Base-by-base conservation (phyloP, 2,329 filamentous ascomycete genomes). In the Triangularia setosa region DNA sequence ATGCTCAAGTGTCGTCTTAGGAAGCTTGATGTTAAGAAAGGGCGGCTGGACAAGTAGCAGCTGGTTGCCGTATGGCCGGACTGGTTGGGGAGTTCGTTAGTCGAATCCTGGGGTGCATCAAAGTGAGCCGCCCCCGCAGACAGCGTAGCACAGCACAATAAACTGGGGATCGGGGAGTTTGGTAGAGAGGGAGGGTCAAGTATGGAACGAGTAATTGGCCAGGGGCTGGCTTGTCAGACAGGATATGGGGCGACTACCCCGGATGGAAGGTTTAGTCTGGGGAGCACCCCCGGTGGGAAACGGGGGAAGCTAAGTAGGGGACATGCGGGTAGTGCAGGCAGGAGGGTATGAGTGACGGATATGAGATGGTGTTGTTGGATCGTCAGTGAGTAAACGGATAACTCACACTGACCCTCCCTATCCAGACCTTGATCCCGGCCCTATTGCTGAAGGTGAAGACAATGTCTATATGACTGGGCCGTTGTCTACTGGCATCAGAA, bases 201-300 rank as follows among this genome's bases (percentile, higher is more conserved):
- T 52, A 33, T 64, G 64, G 61, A 62, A 62, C 61, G 64, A 66
- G 57, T 62, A 63, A 63, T 60, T 67, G 62, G 59, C 30, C 21
- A 65, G 62, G 57, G 56, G 14, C 33, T 35, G 21, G 54, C 25
- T 58, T 59, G 53, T 60, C 40, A 64, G 30, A 54, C 59, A 67
- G 53, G 24, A 58, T 55, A 60, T 52, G 60, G 30, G 54, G 60
- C 23, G 11, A 56, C 44, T 54, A 44, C 30, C 53, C 16, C 58
- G 24, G 60, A 60, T 55, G 40, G 40, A 62, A 24, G 58, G 58
- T 44, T 16, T 60, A 25, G 59, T 27, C 35, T 56, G 35, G 53
- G 27, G 44, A 25, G 28, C 21, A 3, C 58, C 58, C 48, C 58
- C 24, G 44, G 23, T 48, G 58, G 40, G 28, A 18, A n/a, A 53